Base-by-base conservation (phyloP, 257 asterid genomes). In the Solanum paucissectum region DNA sequence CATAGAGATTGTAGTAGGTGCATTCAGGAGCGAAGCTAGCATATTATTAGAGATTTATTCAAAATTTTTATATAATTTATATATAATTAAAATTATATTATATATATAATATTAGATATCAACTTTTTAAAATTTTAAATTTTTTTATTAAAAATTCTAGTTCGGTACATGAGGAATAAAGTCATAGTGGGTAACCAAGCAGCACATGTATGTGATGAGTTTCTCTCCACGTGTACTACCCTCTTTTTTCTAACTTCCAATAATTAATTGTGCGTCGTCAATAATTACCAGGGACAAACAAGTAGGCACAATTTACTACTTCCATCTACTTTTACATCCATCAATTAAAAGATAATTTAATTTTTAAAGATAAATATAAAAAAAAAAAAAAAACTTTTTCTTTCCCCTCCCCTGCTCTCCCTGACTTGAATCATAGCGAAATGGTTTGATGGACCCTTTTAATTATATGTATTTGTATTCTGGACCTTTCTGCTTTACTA, bases 401-500 rank as follows among this genome's bases (percentile, higher is more conserved):
- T 52, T 52, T 52, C 62, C 1, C 9, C 4, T 52, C 1, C 9
- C 20, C 7, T 13, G 7, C 20, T 4, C 55, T 46, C 18, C 55
- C 18, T 11, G 12, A 10, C 2, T 42, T 42, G 49, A 44, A 44
- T 11, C 2, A 42, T 0, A 4, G 52, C 4, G 52, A 3, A 42
- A 4, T 44, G 5, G 0, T 42, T 4, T 42, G 49, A 44, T 12
- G 52, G 0, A 44, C 1, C 2, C 2, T 44, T 44, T 44, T 42
- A 42, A 0, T 10, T 42, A 1, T 42, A 10, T 42, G 12, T 9
- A 4, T 9, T 40, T 40, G 0, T 9, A 38, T 8, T 37, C 3
- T 37, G 1, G 0, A 7, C 0, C 3, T 0, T 37, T 37, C 0
- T 37, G 2, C 8, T 37, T 7, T 3, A 38, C 0, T 38, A 38